Evolutionary conservation across 225 moss, liverwort and hornwort genomes (phyloP).

Genomic region (Bryum argenteum): DNA sequence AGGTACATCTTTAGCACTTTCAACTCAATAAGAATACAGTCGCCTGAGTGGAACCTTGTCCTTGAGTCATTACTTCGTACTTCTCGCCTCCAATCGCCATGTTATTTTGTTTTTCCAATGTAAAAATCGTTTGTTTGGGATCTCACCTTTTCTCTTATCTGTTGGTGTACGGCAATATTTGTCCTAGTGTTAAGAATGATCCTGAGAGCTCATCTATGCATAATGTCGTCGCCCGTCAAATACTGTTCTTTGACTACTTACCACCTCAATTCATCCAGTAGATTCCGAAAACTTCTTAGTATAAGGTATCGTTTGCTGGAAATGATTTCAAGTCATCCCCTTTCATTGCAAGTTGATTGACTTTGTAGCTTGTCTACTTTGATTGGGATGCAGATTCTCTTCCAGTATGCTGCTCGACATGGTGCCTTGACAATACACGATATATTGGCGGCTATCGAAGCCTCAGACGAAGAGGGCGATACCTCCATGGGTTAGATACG

Average conservation of each 20-base stretch:
- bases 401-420: constrained; percentile 91
- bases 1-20: constrained; percentile 50
- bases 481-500: constrained; percentile 56
- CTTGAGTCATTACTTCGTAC: constrained; percentile 2
- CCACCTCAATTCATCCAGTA: neutral
- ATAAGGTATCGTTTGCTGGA: constrained; percentile 9
- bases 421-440: constrained; percentile 70
- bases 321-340: neutral
- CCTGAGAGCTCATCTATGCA: neutral
- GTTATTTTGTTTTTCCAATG: constrained; percentile 2
- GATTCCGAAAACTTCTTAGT: neutral
- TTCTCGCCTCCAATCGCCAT: constrained; percentile 1
- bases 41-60: neutral
- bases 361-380: constrained; percentile 14
- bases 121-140: constrained; percentile 15
- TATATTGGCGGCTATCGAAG: constrained; percentile 72
- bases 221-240: neutral
- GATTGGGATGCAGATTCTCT: constrained; percentile 67
- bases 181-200: neutral
- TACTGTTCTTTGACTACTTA: constrained; percentile 13
- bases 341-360: constrained; percentile 6
- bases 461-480: constrained; percentile 73
- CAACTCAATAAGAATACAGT: neutral
- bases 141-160: constrained; percentile 1
- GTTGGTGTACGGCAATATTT: neutral